A percentile compares a stretch with the other conserved stretches of the same genome.
phyloP scores from a whole-genome alignment of 768 basidiomycete genomes.

The Collybia sp. region DNA sequence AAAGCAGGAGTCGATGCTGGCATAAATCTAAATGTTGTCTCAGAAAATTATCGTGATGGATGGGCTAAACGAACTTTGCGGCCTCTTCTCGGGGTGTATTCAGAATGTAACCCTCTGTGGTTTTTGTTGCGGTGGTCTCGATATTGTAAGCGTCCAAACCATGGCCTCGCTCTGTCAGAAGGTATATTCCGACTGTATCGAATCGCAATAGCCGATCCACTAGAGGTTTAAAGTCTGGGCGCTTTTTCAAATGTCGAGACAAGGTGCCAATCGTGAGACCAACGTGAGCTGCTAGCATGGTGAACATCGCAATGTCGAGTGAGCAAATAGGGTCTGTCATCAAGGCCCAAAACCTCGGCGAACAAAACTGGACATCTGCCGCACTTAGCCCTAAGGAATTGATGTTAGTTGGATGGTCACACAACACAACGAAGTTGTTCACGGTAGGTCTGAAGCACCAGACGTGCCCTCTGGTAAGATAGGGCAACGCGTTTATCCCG shows the following conservation, averaged over 20 bases:
- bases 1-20: conserved; percentile 51
- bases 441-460: conserved; percentile 49
- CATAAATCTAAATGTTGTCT: conserved; percentile 42
- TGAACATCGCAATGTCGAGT: conserved; percentile 48
- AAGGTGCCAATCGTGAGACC: conserved; percentile 52
- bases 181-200: conserved; percentile 48
- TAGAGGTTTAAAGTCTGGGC: conserved; percentile 45
- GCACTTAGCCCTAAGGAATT: conserved; percentile 33
- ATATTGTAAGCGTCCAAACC: conserved; percentile 59
- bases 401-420: conserved; percentile 5
- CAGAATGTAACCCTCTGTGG: conserved; percentile 44
- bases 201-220: conserved; percentile 47
- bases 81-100: conserved; percentile 55
- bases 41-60: conserved; percentile 2
- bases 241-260: conserved; percentile 39
- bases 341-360: conserved; percentile 47
- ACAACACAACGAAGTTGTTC: conserved; percentile 11
- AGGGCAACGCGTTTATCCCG: conserved; percentile 41
- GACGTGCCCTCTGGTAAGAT: conserved; percentile 44
- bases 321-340: conserved; percentile 49
- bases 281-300: conserved; percentile 46
- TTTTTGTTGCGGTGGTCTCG: conserved; percentile 55
- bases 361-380: conserved; percentile 43
- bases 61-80: conserved; percentile 39
- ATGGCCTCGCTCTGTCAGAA: conserved; percentile 53